A percentile compares a stretch with the other conserved stretches of the same genome.
phyloP scores from a whole-genome alignment of 331 rosid genomes.

The Acacia pycnantha region DNA sequence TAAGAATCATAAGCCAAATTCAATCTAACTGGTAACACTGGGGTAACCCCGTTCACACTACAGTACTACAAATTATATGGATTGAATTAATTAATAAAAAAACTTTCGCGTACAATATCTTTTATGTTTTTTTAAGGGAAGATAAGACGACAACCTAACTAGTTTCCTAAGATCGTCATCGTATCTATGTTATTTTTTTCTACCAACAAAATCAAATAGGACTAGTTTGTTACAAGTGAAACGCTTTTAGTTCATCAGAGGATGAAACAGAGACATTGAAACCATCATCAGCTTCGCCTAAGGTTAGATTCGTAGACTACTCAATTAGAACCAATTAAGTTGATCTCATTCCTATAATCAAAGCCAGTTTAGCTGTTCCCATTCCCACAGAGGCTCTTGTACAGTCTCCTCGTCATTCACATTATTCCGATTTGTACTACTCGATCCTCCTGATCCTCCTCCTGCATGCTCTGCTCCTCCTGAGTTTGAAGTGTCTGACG shows the following conservation, averaged over 20 bases:
- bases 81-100: neutral
- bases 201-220: neutral
- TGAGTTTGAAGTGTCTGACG: conserved; percentile 43
- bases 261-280: neutral
- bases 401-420: conserved; percentile 26
- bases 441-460: conserved; percentile 32
- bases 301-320: neutral
- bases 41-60: neutral
- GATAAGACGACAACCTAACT: neutral
- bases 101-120: neutral
- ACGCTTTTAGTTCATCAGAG: neutral
- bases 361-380: conserved; percentile 49
- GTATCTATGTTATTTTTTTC: neutral
- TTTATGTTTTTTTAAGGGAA: neutral
- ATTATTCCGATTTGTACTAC: conserved; percentile 22
- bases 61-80: too few species aligned
- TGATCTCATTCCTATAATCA: conserved; percentile 52
- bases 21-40: too few species aligned
- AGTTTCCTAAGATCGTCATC: neutral
- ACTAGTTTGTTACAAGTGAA: neutral
- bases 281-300: neutral
- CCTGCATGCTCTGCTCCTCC: conserved; percentile 31
- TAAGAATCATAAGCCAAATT: neutral
- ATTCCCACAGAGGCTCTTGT: conserved; percentile 55
- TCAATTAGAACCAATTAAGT: conserved; percentile 32